Conservation (phyloP, 495 filamentous ascomycete species). For the Penicillium silybi region DNA sequence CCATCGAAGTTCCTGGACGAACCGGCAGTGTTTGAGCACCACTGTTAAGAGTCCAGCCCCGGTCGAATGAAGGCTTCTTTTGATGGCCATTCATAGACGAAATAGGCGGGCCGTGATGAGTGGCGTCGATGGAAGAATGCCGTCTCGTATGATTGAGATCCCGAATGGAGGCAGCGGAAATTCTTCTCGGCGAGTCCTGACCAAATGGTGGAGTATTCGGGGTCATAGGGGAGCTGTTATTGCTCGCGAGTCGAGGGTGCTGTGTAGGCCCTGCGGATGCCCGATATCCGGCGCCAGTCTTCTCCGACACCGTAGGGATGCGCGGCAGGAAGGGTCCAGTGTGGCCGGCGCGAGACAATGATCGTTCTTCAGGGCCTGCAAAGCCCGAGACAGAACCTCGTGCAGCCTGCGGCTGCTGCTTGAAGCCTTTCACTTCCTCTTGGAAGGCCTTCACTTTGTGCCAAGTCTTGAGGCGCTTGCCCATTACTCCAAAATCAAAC, state of each 20-base stretch:
- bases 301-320: slow-evolving; percentile 54
- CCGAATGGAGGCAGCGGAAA: slow-evolving; percentile 81
- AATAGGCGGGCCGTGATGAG: slow-evolving; percentile 33
- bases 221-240: slow-evolving; percentile 31
- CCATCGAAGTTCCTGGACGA: slow-evolving; percentile 37
- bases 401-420: slow-evolving; percentile 10
- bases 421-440: slow-evolving; percentile 63
- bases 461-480: slow-evolving; percentile 87
- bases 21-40: slow-evolving; percentile 25
- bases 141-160: slow-evolving; percentile 81
- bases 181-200: slow-evolving; percentile 54
- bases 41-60: slow-evolving; percentile 77
- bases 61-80: slow-evolving; percentile 85
- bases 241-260: slow-evolving; percentile 34
- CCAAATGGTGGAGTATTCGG: slow-evolving; percentile 33
- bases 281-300: slow-evolving; percentile 26
- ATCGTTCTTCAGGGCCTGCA: slow-evolving; percentile 37
- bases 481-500: slow-evolving; percentile 89
- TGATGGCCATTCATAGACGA: slow-evolving; percentile 48
- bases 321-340: slow-evolving; percentile 53
- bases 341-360: slow-evolving; percentile 34
- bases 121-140: slow-evolving; percentile 76
- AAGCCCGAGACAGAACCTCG: slow-evolving; percentile 30
- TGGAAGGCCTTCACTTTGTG: slow-evolving; percentile 87
- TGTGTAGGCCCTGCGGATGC: slow-evolving; percentile 26